phyloP scores from a whole-genome alignment of 2,329 filamentous ascomycete species.

The Fusarium sp. region DNA sequence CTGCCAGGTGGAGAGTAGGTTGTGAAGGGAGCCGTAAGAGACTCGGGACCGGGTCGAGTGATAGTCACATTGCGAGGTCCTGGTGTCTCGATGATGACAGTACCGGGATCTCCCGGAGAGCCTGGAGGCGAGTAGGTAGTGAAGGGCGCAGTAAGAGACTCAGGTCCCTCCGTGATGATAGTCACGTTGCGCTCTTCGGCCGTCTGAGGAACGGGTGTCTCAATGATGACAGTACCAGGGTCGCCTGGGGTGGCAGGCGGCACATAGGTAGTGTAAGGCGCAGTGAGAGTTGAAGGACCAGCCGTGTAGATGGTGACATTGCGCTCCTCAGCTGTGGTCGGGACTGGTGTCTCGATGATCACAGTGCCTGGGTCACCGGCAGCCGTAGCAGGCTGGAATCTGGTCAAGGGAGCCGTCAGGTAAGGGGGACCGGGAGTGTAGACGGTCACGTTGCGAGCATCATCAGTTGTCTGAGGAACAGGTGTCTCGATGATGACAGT shows the following conservation, averaged over 20 bases:
- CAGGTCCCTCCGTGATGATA: constrained; percentile 17
- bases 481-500: constrained; percentile 28
- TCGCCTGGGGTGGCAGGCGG: constrained; percentile 17
- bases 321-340: not conserved
- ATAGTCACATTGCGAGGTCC: constrained; percentile 27
- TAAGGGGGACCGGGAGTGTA: constrained; percentile 14
- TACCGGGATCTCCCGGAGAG: constrained; percentile 22
- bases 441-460: constrained; percentile 18
- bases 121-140: constrained; percentile 26
- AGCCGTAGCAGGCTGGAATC: constrained; percentile 1
- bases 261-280: constrained; percentile 18
- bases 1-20: not conserved
- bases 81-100: constrained; percentile 21
- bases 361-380: constrained; percentile 12
- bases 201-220: constrained; percentile 20
- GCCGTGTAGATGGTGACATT: constrained; percentile 26
- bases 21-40: not conserved
- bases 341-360: constrained; percentile 26
- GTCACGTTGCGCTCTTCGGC: constrained; percentile 18
- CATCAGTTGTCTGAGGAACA: not conserved
- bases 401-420: constrained; percentile 20
- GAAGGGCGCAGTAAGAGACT: constrained; percentile 25
- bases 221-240: constrained; percentile 28
- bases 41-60: constrained; percentile 2
- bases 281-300: constrained; percentile 26